Evolutionary conservation across 1,284 basidiomycete species (phyloP).

Genomic region (Phellopilus nigrolimitatus): DNA sequence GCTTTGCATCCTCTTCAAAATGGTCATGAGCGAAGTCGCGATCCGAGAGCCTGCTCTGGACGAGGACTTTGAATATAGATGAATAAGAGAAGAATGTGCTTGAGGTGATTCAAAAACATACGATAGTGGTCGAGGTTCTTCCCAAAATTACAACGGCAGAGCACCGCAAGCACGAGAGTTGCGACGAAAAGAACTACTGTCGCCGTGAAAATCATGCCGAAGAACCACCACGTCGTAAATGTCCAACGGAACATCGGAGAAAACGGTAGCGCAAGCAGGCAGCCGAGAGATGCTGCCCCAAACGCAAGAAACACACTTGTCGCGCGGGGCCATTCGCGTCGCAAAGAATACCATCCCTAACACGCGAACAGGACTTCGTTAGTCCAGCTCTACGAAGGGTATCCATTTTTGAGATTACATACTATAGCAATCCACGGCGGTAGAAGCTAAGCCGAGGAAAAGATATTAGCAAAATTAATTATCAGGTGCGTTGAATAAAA

Average conservation of each 20-base stretch:
- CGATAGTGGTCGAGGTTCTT: conserved; percentile 24
- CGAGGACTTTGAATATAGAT: conserved; percentile 11
- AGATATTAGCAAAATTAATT: neutral
- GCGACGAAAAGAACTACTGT: conserved; percentile 18
- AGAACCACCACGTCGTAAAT: conserved; percentile 26
- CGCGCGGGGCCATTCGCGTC: conserved; percentile 20
- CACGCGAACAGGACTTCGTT: neutral
- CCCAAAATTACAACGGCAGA: conserved; percentile 24
- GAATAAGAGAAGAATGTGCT: neutral
- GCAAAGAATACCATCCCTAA: conserved; percentile 23
- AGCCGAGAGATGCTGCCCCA: conserved; percentile 8
- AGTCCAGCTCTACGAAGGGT: neutral
- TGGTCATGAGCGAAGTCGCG: conserved; percentile 12
- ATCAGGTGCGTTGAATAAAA: neutral
- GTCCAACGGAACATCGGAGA: conserved; percentile 22
- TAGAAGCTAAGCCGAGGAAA: conserved; percentile 2
- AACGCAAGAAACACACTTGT: conserved; percentile 22
- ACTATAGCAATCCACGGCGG: conserved; percentile 18
- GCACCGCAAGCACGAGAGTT: conserved; percentile 22
- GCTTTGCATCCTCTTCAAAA: conserved; percentile 10
- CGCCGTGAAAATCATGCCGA: conserved; percentile 20
- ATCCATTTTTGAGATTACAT: too few relatives aligned
- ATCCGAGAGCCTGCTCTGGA: conserved; percentile 9
- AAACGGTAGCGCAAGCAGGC: conserved; percentile 20
- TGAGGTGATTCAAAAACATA: neutral